Evolutionary conservation across 2,329 filamentous ascomycete genomes (phyloP), one percentile per base, ranked within the genome.

Genomic region (Nothophoma quercina): DNA sequence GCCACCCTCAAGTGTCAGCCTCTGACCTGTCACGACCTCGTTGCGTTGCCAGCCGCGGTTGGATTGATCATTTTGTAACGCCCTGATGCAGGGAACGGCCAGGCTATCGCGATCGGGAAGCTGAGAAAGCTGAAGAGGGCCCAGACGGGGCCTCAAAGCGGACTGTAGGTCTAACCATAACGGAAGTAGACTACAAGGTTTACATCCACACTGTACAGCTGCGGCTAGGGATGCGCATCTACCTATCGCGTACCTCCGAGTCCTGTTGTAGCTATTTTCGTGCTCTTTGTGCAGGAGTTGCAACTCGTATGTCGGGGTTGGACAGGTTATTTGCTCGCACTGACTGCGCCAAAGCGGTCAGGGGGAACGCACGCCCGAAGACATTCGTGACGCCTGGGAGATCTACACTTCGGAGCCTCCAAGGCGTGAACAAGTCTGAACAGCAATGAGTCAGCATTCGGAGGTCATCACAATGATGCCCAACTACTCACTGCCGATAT

Each of bases 171-270:
- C 21, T 30, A 26, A 47, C 15, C n/a, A 42, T 38, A 26, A 39
- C 43, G 32, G 26, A 18, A 25, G 32, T 12, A 19, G 22, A 9
- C 2, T 15, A 43, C 38, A 53, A 46, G 38, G 42, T 41, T 33
- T 33, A 26, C 26, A 25, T 42, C 43, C 38, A 39, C 43, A 33
- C 32, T n/a, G 6, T 15, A 30, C 16, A n/a, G 7, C 23, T 18
- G 19, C n/a, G 21, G 18, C 30, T 36, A 26, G 36, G 23, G 5
- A n/a, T 28, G 18, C 35, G 15, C 50, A 8, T 23, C 22, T 19
- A n/a, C 6, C 18, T 32, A 7, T 35, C 16, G 29, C 25, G 18
- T 29, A 30, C 16, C 16, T 33, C n/a, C 5, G 25, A 21, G 7
- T 13, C 21, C 8, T 33, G 18, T 26, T n/a, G 21, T 18, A 23